Percentiles rank a stretch among this genome's conserved stretches.
phyloP scores from a whole-genome alignment of 495 filamentous ascomycete genomes.

The Aspergillus funiculosus region DNA sequence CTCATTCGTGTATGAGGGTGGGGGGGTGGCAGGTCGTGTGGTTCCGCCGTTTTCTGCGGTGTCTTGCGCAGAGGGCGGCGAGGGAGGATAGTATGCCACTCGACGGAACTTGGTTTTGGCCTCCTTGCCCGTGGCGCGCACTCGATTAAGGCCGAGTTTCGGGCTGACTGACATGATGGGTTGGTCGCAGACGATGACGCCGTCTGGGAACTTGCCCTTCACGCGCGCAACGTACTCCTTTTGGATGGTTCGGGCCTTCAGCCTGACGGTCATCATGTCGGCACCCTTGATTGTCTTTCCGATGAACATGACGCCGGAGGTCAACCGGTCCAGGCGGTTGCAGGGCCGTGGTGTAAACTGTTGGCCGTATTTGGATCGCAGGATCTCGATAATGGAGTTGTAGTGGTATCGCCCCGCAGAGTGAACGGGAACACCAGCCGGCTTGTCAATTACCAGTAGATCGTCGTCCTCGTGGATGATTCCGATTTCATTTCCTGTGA shows the following conservation, averaged over 20 bases:
- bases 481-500: slow-evolving; percentile 69
- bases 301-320: slow-evolving; percentile 96
- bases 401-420: slow-evolving; percentile 91
- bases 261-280: slow-evolving; percentile 64
- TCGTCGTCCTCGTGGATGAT: slow-evolving; percentile 87
- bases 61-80: slow-evolving; percentile 10
- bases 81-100: slow-evolving; percentile 75
- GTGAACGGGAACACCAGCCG: slow-evolving; percentile 89
- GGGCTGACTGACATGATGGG: slow-evolving; percentile 92
- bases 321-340: slow-evolving; percentile 89
- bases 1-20: slow-evolving; percentile 25
- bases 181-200: slow-evolving; percentile 79
- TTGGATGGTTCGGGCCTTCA: slow-evolving; percentile 68
- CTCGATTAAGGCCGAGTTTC: slow-evolving; percentile 88
- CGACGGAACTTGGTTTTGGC: slow-evolving; percentile 87
- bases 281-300: slow-evolving; percentile 77
- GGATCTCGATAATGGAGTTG: slow-evolving; percentile 89
- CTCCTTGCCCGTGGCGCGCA: slow-evolving; percentile 84
- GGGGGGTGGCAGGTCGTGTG: slow-evolving; percentile 29
- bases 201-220: slow-evolving; percentile 78
- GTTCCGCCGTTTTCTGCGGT: slow-evolving; percentile 24
- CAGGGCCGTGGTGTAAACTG: slow-evolving; percentile 73
- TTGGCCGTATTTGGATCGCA: slow-evolving; percentile 69
- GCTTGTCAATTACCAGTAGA: slow-evolving; percentile 94
- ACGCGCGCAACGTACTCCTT: slow-evolving; percentile 96